Evolutionary conservation across 495 filamentous ascomycete species (phyloP).

Genomic region (Tricharina praecox): DNA sequence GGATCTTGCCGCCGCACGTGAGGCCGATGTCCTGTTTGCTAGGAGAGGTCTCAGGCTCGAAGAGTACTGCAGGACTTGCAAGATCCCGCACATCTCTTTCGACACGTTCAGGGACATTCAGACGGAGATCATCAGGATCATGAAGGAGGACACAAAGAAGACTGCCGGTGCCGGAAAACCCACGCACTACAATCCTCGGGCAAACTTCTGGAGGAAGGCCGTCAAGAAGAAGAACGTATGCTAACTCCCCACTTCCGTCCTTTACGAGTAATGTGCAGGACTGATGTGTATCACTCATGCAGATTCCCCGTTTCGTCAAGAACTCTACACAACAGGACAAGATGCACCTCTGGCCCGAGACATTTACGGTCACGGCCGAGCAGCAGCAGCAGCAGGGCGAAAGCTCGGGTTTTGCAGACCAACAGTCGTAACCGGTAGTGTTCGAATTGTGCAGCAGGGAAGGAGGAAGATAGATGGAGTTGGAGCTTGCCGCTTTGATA

Average conservation of each 20-base stretch:
- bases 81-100: conserved; percentile 46
- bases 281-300: not conserved
- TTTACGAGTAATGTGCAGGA: not conserved
- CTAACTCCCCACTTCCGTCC: not conserved
- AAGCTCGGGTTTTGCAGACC: too few relatives aligned
- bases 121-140: conserved; percentile 42
- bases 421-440: too few relatives aligned
- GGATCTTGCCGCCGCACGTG: conserved; percentile 52
- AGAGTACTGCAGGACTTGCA: conserved; percentile 51
- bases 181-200: conserved; percentile 49
- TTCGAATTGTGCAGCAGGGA: too few relatives aligned
- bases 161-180: conserved; percentile 47
- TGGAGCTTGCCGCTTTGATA: too few relatives aligned
- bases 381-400: not conserved
- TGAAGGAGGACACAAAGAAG: conserved; percentile 44
- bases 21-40: conserved; percentile 64
- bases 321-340: conserved; percentile 44
- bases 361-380: conserved; percentile 34
- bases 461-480: too few relatives aligned
- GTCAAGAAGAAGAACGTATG: conserved; percentile 39
- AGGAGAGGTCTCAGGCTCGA: conserved; percentile 50
- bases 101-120: conserved; percentile 55
- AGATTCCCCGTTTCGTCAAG: conserved; percentile 40
- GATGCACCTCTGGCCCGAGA: conserved; percentile 50
- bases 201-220: conserved; percentile 53